A percentile compares a stretch with the other conserved stretches of the same genome.
phyloP scores from a whole-genome alignment of 495 filamentous ascomycete species.

The Trichoderma erinaceum region DNA sequence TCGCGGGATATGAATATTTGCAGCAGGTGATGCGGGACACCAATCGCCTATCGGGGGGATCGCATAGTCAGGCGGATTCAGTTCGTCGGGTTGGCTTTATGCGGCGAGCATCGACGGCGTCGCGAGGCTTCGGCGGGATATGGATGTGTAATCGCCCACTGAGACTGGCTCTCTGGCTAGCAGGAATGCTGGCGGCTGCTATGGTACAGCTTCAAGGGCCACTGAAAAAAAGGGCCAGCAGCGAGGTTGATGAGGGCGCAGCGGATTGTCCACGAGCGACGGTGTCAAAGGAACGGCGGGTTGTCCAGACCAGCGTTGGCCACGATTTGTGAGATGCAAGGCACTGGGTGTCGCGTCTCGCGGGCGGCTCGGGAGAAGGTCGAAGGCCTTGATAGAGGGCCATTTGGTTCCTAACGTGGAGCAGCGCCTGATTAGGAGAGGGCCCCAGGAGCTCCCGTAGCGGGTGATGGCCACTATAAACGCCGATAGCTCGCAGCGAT shows the following conservation, averaged over 20 bases:
- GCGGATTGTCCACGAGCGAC: neutral
- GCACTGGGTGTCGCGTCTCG: constrained; percentile 2
- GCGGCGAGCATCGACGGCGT: constrained; percentile 10
- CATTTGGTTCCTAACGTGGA: neutral
- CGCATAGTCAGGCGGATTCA: constrained; percentile 10
- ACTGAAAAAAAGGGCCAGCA: neutral
- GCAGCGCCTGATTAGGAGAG: neutral
- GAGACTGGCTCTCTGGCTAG: neutral
- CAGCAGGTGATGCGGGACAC: neutral
- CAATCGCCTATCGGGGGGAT: constrained; percentile 13
- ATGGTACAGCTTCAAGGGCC: neutral
- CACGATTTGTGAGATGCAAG: neutral
- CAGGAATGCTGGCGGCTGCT: neutral
- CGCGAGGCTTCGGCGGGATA: constrained; percentile 9
- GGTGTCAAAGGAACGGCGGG: neutral
- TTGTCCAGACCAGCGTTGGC: neutral
- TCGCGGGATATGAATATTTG: neutral
- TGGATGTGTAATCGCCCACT: neutral
- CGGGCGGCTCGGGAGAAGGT: constrained; percentile 10
- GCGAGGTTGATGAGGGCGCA: neutral
- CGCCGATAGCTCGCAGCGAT: neutral
- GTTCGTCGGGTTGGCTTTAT: neutral
- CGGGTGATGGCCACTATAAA: neutral
- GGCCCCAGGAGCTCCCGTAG: neutral
- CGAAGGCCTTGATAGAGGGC: neutral